Evolutionary conservation across 2,329 filamentous ascomycete genomes (phyloP).

Genomic region (Dactylella cylindrospora): DNA sequence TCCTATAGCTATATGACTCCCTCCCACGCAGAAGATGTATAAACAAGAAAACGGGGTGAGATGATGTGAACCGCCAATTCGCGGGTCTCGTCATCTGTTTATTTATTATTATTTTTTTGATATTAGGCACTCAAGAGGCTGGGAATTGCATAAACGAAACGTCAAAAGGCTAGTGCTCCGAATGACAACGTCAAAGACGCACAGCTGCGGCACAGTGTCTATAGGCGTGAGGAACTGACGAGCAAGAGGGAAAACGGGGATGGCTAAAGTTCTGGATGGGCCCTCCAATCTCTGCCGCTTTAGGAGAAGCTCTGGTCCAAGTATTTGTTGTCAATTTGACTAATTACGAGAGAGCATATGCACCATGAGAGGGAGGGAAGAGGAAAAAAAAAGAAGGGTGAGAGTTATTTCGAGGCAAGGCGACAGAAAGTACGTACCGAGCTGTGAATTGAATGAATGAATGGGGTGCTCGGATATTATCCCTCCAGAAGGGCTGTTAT

Average conservation of each 20-base stretch:
- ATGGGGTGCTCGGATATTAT: constrained; percentile 40
- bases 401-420: constrained; percentile 6
- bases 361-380: constrained; percentile 22
- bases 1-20: too few relatives aligned
- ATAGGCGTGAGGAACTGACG: constrained; percentile 18
- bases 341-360: constrained; percentile 45
- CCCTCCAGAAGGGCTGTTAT: constrained; percentile 18
- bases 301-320: constrained; percentile 45
- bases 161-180: constrained; percentile 8
- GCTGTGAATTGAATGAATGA: too few relatives aligned
- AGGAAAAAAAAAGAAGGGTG: constrained; percentile 2
- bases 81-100: constrained; percentile 18
- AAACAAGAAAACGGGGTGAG: too few relatives aligned
- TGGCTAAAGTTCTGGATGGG: constrained; percentile 15
- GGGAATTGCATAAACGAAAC: constrained; percentile 23
- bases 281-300: constrained; percentile 44
- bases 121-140: constrained; percentile 31
- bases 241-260: constrained; percentile 29
- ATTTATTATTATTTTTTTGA: constrained; percentile 35
- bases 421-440: constrained; percentile 34
- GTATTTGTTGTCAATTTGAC: constrained; percentile 45
- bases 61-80: too few relatives aligned
- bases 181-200: constrained; percentile 11
- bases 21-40: too few relatives aligned
- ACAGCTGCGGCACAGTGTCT: constrained; percentile 33